These are phyloP conservation scores for Kodamaea hsintzibuensis DNA, from an alignment of 805 yeast species.

Conservation along the genomic window DNA sequence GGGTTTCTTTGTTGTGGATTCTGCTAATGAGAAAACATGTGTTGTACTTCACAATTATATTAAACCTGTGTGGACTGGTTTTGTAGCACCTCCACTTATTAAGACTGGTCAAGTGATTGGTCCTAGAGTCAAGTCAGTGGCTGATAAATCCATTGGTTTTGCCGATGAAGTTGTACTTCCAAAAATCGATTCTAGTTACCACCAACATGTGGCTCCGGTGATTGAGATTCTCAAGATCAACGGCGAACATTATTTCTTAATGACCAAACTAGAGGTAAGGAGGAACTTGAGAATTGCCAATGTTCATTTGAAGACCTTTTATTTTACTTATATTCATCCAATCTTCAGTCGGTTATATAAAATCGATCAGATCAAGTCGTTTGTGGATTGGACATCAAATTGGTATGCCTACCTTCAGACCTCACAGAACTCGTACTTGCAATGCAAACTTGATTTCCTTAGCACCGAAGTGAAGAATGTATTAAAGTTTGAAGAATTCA, in stretches of 20 bases:
- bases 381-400: conserved; percentile 1
- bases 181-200: neutral
- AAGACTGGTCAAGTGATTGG: neutral
- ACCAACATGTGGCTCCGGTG: conserved; percentile 4
- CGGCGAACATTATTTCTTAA: neutral
- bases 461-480: conserved; percentile 27
- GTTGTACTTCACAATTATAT: conserved; percentile 6
- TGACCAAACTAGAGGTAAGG: neutral
- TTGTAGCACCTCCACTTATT: neutral
- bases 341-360: neutral
- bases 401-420: neutral
- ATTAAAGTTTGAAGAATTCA: conserved; percentile 19
- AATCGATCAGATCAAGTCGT: neutral
- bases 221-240: neutral
- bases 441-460: conserved; percentile 24
- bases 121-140: neutral
- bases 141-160: neutral
- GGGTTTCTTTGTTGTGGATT: conserved; percentile 4
- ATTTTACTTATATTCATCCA: neutral
- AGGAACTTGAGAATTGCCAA: neutral
- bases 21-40: conserved; percentile 12
- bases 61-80: conserved; percentile 8
- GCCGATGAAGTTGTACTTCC: conserved; percentile 4
- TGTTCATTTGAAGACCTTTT: neutral
- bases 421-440: conserved; percentile 13